Conservation (phyloP, 2,329 filamentous ascomycete species). For the Chalaropsis ovoidea region DNA sequence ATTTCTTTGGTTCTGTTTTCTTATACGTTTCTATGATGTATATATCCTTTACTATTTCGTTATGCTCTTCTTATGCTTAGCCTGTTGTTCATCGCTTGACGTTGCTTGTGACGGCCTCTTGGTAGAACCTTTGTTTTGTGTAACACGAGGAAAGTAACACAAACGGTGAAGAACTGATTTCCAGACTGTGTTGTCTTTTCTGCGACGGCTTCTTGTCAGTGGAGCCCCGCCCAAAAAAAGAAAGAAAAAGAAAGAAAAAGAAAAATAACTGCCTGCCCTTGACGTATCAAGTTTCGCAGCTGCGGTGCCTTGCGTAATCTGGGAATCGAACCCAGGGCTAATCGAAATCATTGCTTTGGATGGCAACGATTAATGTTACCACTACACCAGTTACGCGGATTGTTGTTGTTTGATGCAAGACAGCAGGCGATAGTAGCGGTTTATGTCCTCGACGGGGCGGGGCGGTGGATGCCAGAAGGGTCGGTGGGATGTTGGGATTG, state of each 20-base stretch:
- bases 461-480: too few relatives aligned
- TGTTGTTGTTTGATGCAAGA: not conserved
- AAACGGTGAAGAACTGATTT: too few relatives aligned
- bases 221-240: too few relatives aligned
- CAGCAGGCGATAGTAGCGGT: not conserved
- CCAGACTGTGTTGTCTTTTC: too few relatives aligned
- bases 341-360: slow-evolving; percentile 15
- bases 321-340: slow-evolving; percentile 15
- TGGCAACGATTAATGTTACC: slow-evolving; percentile 15
- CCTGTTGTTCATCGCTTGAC: slow-evolving; percentile 9
- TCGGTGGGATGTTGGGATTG: not conserved
- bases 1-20: not conserved
- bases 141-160: not conserved
- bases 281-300: not conserved
- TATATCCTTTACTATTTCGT: slow-evolving; percentile 7
- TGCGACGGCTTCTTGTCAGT: too few relatives aligned
- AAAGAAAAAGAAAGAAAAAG: not conserved
- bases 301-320: not conserved
- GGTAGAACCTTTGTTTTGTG: not conserved
- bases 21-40: slow-evolving; percentile 9
- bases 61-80: slow-evolving; percentile 4
- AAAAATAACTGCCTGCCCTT: not conserved
- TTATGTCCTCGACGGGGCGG: not conserved
- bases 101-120: not conserved
- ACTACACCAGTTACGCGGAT: slow-evolving; percentile 8